Conservation (phyloP, 176 grass and related monocot genomes). For the Aegilops speltoides region DNA sequence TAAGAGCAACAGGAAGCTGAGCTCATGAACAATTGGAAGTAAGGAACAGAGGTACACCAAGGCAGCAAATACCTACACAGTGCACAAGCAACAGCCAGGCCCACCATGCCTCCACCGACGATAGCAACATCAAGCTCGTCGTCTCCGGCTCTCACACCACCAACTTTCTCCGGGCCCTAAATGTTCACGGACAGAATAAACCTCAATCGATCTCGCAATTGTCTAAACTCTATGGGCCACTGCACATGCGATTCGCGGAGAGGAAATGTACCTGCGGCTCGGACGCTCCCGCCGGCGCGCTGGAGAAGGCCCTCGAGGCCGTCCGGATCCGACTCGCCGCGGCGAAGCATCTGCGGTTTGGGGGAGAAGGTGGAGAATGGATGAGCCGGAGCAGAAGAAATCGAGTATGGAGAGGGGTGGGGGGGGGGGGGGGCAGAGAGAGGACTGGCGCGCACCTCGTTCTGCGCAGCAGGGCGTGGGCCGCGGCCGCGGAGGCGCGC, state of each 20-base stretch:
- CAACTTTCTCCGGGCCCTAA: constrained; percentile 37
- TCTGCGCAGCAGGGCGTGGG: constrained; percentile 29
- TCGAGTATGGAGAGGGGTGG: no score
- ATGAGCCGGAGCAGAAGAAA: not conserved
- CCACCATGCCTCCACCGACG: constrained; percentile 93
- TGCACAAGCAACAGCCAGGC: constrained; percentile 84
- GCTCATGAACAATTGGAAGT: not conserved
- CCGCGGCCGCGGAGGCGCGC: constrained; percentile 22
- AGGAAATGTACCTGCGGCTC: constrained; percentile 20
- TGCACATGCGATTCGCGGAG: not conserved
- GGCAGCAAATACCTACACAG: constrained; percentile 83
- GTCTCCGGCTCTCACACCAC: constrained; percentile 13
- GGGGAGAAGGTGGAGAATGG: not conserved
- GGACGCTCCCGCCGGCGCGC: not conserved
- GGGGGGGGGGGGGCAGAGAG: not conserved
- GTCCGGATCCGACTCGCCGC: constrained; percentile 32
- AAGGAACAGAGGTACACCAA: not conserved
- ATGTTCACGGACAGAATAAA: not conserved
- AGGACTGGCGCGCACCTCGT: not conserved
- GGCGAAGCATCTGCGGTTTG: constrained; percentile 32
- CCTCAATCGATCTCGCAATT: not conserved
- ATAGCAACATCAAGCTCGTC: constrained; percentile 75
- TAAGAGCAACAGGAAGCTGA: not conserved
- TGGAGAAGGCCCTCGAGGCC: constrained; percentile 23
- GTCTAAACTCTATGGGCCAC: not conserved